These are phyloP conservation scores for Kwoniella heveanensis DNA, from an alignment of 768 basidiomycete species.

Conservation along the genomic window DNA sequence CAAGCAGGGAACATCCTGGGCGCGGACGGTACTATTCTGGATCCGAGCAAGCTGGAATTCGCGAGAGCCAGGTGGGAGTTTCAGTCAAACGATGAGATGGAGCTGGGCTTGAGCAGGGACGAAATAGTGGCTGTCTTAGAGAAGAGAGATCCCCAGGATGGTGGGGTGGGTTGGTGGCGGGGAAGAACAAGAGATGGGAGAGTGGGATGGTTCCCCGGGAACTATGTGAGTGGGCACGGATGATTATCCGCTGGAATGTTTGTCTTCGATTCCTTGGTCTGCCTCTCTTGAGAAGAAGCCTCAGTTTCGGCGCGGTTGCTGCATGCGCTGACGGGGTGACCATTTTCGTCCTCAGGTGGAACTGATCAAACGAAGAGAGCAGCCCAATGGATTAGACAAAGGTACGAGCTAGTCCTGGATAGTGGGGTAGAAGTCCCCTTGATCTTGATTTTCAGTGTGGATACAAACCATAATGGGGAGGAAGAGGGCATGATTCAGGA, in stretches of 20 bases:
- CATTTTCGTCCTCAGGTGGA: constrained; percentile 1
- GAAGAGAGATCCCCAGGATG: constrained; percentile 71
- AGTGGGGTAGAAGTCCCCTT: constrained; percentile 78
- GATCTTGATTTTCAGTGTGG: constrained; percentile 80
- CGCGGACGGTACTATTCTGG: constrained; percentile 54
- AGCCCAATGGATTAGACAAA: not conserved
- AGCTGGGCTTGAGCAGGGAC: constrained; percentile 78
- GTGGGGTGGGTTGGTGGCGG: constrained; percentile 88
- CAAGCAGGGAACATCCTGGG: constrained; percentile 6
- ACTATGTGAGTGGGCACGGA: constrained; percentile 65
- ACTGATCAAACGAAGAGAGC: constrained; percentile 10
- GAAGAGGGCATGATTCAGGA: too few species aligned
- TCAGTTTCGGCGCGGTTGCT: too few species aligned
- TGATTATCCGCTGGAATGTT: too few species aligned
- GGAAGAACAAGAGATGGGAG: constrained; percentile 87
- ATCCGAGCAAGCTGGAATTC: constrained; percentile 79
- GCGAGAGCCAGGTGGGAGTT: constrained; percentile 81
- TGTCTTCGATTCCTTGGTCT: too few species aligned
- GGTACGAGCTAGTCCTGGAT: not conserved
- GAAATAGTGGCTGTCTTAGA: constrained; percentile 92
- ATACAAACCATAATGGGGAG: constrained; percentile 81
- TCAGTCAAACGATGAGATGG: constrained; percentile 70
- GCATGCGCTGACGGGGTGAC: too few species aligned
- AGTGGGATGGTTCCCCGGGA: constrained; percentile 92
- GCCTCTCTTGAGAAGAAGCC: too few species aligned